Percentiles rank a stretch among this genome's conserved stretches.
Evolutionary conservation across 108 stramenopile genomes (phyloP).

Genomic region (Nannochloropsis gaditana): DNA sequence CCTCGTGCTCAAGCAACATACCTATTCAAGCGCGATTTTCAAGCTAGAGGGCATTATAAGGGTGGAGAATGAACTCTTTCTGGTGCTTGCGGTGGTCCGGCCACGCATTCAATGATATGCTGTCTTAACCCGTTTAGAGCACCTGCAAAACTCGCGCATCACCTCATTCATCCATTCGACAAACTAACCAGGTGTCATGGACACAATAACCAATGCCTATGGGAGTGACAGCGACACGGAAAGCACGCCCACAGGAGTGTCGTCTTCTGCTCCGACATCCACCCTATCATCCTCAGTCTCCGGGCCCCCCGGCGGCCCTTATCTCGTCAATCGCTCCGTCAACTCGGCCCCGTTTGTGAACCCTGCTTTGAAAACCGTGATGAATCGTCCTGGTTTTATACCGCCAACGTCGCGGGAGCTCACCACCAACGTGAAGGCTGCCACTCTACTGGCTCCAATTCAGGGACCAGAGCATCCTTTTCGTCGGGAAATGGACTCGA

Average conservation of each 20-base stretch:
- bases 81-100: too few relatives aligned
- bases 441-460: constrained; percentile 38
- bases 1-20: too few relatives aligned
- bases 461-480: constrained; percentile 45
- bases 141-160: background rate
- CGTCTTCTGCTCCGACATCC: background rate
- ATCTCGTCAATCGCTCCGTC: background rate
- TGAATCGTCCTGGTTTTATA: background rate
- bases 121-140: too few relatives aligned
- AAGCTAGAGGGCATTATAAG: too few relatives aligned
- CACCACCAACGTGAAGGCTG: constrained; percentile 39
- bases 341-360: constrained; percentile 17
- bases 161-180: background rate
- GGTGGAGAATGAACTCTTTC: too few relatives aligned
- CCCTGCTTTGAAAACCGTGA: background rate
- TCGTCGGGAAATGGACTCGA: constrained; percentile 26
- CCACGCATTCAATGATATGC: too few relatives aligned
- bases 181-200: background rate
- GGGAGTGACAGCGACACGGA: background rate
- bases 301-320: background rate
- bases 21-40: too few relatives aligned
- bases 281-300: background rate
- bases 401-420: constrained; percentile 3
- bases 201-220: background rate
- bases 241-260: background rate